phyloP scores from a whole-genome alignment of 495 filamentous ascomycete genomes.

The Darksidea phi region DNA sequence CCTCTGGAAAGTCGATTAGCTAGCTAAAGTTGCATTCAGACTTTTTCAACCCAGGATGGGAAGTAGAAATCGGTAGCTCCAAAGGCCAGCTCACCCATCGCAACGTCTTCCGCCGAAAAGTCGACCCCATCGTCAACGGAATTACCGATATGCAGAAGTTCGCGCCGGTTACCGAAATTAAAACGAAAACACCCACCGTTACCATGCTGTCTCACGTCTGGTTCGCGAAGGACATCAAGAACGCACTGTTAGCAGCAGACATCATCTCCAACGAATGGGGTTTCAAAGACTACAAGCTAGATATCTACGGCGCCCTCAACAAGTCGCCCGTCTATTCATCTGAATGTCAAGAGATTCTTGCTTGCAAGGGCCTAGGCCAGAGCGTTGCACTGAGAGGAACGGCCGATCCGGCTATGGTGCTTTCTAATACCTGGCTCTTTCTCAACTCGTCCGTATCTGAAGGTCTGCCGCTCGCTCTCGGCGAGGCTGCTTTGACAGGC shows the following conservation, averaged over 20 bases:
- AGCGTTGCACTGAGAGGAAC: constrained; percentile 56
- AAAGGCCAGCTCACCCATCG: constrained; percentile 59
- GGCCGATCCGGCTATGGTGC: constrained; percentile 57
- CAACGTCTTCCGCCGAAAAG: constrained; percentile 59
- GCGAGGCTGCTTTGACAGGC: constrained; percentile 63
- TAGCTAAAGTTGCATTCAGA: constrained; percentile 26
- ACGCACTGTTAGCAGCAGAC: constrained; percentile 60
- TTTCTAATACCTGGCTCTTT: constrained; percentile 64
- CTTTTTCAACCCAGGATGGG: constrained; percentile 69
- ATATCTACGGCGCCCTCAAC: constrained; percentile 64
- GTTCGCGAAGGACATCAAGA: constrained; percentile 68
- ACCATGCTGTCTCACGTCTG: constrained; percentile 65
- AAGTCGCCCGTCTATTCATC: constrained; percentile 60
- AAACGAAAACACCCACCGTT: constrained; percentile 57
- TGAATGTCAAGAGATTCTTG: constrained; percentile 62
- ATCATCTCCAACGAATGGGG: constrained; percentile 67
- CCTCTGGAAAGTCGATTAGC: too few species aligned
- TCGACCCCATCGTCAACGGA: constrained; percentile 68
- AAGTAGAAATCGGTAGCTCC: constrained; percentile 62
- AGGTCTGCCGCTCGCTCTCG: constrained; percentile 63
- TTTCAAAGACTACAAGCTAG: constrained; percentile 61
- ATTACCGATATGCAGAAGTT: constrained; percentile 67
- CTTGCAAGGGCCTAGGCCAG: constrained; percentile 56
- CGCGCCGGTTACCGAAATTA: constrained; percentile 58
- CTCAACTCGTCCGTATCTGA: constrained; percentile 67